Evolutionary conservation across 768 basidiomycete species (phyloP).

Genomic region (Rossbeevera mucosa): DNA sequence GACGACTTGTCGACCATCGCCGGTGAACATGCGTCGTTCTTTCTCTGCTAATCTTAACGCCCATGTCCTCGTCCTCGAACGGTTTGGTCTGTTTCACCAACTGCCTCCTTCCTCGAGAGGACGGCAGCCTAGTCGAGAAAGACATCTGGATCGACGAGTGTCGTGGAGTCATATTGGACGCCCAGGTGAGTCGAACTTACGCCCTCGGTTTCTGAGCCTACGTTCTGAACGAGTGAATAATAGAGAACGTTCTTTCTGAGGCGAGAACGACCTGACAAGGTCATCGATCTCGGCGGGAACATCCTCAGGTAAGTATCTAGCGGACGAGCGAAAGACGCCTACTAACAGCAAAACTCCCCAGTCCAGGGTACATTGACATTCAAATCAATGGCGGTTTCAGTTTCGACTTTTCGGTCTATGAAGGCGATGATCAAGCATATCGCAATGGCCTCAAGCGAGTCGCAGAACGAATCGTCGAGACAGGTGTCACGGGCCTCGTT

Average conservation of each 20-base stretch:
- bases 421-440: constrained; percentile 66
- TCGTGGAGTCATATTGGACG: constrained; percentile 69
- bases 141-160: constrained; percentile 81
- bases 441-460: constrained; percentile 61
- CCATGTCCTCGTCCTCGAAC: constrained; percentile 38
- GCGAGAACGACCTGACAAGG: constrained; percentile 55
- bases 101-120: constrained; percentile 73
- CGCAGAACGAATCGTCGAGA: constrained; percentile 75
- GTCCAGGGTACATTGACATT: constrained; percentile 82
- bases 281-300: constrained; percentile 70
- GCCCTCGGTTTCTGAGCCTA: background rate
- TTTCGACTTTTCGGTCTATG: constrained; percentile 83
- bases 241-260: constrained; percentile 66
- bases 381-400: constrained; percentile 90
- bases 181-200: constrained; percentile 50
- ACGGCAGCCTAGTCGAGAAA: constrained; percentile 66
- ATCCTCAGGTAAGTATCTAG: constrained; percentile 55
- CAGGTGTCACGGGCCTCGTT: constrained; percentile 76
- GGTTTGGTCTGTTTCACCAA: constrained; percentile 84
- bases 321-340: background rate
- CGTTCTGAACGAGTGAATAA: constrained; percentile 3
- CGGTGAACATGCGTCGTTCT: background rate
- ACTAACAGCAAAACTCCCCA: constrained; percentile 27
- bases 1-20: constrained; percentile 1
- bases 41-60: constrained; percentile 4